phyloP scores from a whole-genome alignment of 345 rosid species.

The Dovyalis caffra region DNA sequence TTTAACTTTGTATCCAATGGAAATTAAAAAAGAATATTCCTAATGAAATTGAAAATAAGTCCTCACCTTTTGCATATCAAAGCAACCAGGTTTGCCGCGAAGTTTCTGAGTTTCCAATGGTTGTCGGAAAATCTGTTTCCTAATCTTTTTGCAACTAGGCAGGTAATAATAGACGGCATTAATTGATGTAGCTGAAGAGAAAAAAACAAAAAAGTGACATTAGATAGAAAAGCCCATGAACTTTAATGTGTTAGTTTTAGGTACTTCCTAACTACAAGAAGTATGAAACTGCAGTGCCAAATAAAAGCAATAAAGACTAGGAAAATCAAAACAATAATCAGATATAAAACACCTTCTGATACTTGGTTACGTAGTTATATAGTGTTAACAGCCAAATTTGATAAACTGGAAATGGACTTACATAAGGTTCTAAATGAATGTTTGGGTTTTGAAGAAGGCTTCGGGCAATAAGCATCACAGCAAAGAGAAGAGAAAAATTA shows the following conservation, averaged over 20 bases:
- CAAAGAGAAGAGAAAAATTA: constrained; percentile 52
- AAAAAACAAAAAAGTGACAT: background rate
- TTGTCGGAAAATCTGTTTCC: constrained; percentile 65
- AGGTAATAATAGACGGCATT: constrained; percentile 74
- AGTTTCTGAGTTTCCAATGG: constrained; percentile 84
- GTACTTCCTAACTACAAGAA: background rate
- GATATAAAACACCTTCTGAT: background rate
- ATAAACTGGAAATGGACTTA: constrained; percentile 39
- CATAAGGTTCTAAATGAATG: constrained; percentile 81
- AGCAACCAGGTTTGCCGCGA: constrained; percentile 61
- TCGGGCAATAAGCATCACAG: constrained; percentile 64
- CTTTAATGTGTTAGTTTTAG: background rate
- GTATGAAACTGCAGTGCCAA: background rate
- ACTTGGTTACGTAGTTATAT: background rate
- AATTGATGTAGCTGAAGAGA: constrained; percentile 74
- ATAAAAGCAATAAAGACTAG: background rate
- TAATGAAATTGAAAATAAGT: background rate
- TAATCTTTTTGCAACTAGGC: constrained; percentile 68
- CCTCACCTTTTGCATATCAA: constrained; percentile 70
- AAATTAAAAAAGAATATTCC: background rate
- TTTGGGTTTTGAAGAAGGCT: constrained; percentile 81
- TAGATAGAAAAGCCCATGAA: constrained; percentile 3
- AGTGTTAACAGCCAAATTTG: background rate
- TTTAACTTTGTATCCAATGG: no score
- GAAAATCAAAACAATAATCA: background rate